Conservation (phyloP, 106 monocot species). For the Acanthochlamys bracteata region DNA sequence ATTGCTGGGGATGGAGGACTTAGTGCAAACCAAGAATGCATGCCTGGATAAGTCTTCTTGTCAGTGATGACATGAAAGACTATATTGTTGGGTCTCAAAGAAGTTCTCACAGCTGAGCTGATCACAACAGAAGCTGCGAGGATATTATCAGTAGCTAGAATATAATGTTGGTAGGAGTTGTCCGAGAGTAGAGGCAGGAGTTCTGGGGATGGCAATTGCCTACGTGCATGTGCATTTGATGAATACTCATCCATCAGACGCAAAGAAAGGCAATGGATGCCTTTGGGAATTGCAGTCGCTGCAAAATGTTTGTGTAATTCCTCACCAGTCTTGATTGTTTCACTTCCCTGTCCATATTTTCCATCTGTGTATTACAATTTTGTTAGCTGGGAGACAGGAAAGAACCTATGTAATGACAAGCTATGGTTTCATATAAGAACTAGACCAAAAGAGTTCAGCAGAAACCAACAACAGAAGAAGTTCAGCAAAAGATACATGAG, state of each 20-base stretch:
- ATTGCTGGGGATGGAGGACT: conserved; percentile 55
- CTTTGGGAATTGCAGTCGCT: conserved; percentile 86
- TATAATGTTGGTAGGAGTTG: conserved; percentile 66
- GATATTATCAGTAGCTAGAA: conserved; percentile 79
- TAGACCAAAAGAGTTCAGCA: background rate
- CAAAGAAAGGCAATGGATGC: conserved; percentile 83
- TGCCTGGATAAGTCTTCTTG: conserved; percentile 90
- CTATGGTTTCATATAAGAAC: background rate
- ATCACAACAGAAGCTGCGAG: conserved; percentile 90
- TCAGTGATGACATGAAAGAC: conserved; percentile 98
- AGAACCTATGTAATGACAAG: background rate
- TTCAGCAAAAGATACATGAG: no score
- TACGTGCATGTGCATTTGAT: conserved; percentile 89
- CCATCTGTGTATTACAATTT: conserved; percentile 46
- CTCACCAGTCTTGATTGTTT: conserved; percentile 72
- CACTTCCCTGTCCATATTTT: conserved; percentile 63
- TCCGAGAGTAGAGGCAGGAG: conserved; percentile 59
- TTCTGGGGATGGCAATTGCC: conserved; percentile 80
- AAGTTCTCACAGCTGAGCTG: conserved; percentile 52
- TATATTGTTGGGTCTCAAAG: conserved; percentile 53
- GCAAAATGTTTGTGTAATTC: conserved; percentile 89
- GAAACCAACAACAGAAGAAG: no score
- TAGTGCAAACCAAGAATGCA: conserved; percentile 98
- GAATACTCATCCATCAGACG: conserved; percentile 88
- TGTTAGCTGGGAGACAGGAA: background rate